A percentile compares a stretch with the other conserved stretches of the same genome.
Conservation (phyloP, 1,139 yeast genomes). For the Debaryomyces coudertii region DNA sequence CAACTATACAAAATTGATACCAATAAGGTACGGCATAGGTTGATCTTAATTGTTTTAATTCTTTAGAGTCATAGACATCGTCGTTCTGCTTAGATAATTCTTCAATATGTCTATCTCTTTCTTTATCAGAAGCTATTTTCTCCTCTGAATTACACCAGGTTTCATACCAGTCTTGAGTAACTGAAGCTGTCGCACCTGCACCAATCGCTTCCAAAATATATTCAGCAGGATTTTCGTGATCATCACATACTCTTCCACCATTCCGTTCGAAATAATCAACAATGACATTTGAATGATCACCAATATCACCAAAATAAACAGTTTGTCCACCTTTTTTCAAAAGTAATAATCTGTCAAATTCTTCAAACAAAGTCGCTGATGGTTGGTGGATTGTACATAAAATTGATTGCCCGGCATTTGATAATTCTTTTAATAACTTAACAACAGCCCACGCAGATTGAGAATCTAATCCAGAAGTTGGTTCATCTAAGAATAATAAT, state of each 20-base stretch:
- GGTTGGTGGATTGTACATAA: conserved; percentile 86
- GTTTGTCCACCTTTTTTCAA: conserved; percentile 77
- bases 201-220: conserved; percentile 66
- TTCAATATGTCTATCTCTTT: conserved; percentile 22
- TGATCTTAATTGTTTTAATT: conserved; percentile 16
- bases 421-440: conserved; percentile 72
- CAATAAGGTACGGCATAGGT: conserved; percentile 42
- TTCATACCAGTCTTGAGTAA: conserved; percentile 48
- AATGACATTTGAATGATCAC: conserved; percentile 60
- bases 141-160: conserved; percentile 48
- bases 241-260: conserved; percentile 64
- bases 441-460: conserved; percentile 91
- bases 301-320: conserved; percentile 81
- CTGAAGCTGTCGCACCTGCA: conserved; percentile 66
- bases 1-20: conserved; percentile 39
- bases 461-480: conserved; percentile 91
- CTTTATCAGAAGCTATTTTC: conserved; percentile 21
- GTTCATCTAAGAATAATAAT: conserved; percentile 83
- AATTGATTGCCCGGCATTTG: conserved; percentile 80
- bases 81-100: conserved; percentile 17
- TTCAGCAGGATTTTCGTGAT: conserved; percentile 65
- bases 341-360: conserved; percentile 74
- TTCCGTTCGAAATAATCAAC: conserved; percentile 68
- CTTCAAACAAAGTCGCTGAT: conserved; percentile 73
- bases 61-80: conserved; percentile 9